Evolutionary conservation across 2,329 filamentous ascomycete genomes (phyloP).

Genomic region (Colletotrichum plurivorum): DNA sequence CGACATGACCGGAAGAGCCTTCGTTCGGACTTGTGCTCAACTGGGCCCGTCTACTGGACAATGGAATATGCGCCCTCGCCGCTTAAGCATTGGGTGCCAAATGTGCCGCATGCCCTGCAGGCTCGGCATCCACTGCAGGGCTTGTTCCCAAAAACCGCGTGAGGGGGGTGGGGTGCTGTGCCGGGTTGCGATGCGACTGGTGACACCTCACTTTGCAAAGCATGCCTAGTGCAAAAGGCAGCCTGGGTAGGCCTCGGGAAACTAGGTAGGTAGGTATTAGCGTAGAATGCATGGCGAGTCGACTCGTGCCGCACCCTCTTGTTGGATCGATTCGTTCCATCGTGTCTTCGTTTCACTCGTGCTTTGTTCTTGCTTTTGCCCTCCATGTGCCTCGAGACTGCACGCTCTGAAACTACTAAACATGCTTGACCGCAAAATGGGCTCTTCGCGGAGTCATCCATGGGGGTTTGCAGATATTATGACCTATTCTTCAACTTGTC

Average conservation of each 20-base stretch:
- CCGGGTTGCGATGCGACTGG: conserved; percentile 20
- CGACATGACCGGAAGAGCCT: neutral
- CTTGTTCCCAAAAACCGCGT: conserved; percentile 28
- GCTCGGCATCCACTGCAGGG: conserved; percentile 37
- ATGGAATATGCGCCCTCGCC: conserved; percentile 10
- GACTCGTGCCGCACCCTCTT: too few relatives aligned
- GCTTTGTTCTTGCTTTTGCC: too few relatives aligned
- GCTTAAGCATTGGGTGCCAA: conserved; percentile 35
- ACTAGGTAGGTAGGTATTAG: too few relatives aligned
- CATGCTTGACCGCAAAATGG: neutral
- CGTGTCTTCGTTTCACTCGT: too few relatives aligned
- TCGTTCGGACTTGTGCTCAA: neutral
- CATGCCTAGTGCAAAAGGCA: too few relatives aligned
- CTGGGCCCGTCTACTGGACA: conserved; percentile 7
- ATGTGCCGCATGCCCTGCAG: conserved; percentile 37
- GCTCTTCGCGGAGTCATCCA: neutral
- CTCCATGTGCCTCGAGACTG: neutral
- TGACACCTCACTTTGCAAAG: neutral
- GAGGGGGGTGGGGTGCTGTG: conserved; percentile 33
- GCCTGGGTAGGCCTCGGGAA: too few relatives aligned
- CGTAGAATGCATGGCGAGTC: too few relatives aligned
- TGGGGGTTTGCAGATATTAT: conserved; percentile 9
- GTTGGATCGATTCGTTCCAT: too few relatives aligned
- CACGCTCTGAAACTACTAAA: conserved; percentile 11
- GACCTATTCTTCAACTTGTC: conserved; percentile 20